Evolutionary conservation across 768 basidiomycete genomes (phyloP), one percentile per base, ranked within the genome.

Genomic region (Mycena latifolia): DNA sequence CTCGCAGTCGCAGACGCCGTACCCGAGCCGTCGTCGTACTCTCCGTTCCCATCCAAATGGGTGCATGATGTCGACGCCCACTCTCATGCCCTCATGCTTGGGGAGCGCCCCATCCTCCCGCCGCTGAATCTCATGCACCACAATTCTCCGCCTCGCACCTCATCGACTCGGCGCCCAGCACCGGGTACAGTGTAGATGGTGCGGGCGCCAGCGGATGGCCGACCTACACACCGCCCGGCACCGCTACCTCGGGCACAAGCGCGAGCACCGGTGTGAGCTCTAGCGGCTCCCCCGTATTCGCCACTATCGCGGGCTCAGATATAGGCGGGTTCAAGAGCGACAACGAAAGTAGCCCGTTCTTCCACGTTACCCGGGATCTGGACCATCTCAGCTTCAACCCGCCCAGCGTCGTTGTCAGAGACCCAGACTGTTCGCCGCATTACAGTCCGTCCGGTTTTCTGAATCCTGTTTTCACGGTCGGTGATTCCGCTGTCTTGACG

Each of bases 221-320:
- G 6, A 80, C 84, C 33, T 90, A 89, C 67, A 89, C 88, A 0
- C 89, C 89, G 29, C 89, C 89, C 1, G 81, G 86, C 1, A 89
- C 88, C 8, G 82, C 81, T 1, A 82, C 82, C 11, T 88, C 88
- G 8, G 77, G 82, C 22, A 79, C 83, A 7, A 77, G 77, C 52
- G 80, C 83, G 0, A 85, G 83, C 66, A 80, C 81, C 6, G 79
- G 82, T 25, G 58, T 71, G 35, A 83, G 82, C 64, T 74, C 79
- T 18, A 71, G 79, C 69, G 82, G 75, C 35, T 85, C 78, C n/a
- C 85, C 79, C 29, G 79, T 75, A 59, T 87, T 83, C 70, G 75
- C 76, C 31, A 75, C 76, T 31, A 76, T 83, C 14, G 75, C 71
- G 66, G 41, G 62, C 71, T 57, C 75, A 65, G 43, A 59, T 10